Conservation (phyloP, 352 stramenopile genomes). For the Phytophthora foliorum region DNA sequence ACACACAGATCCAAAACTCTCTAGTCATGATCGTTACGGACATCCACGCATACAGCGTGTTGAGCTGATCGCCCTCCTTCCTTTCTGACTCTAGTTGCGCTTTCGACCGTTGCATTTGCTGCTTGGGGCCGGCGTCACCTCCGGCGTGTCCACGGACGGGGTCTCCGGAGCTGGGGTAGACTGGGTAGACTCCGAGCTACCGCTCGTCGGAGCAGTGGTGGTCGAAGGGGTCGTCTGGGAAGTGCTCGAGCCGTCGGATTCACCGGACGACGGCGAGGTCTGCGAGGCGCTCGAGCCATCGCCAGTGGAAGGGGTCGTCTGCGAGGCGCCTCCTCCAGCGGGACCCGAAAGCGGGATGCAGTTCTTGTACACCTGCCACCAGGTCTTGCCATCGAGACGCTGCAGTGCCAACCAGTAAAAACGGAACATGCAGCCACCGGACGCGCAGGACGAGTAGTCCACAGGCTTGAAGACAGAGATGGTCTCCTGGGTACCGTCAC, state of each 20-base stretch:
- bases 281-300: slow-evolving; percentile 19
- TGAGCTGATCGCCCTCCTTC: slow-evolving; percentile 15
- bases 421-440: slow-evolving; percentile 41
- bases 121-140: slow-evolving; percentile 25
- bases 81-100: slow-evolving; percentile 22
- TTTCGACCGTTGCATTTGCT: slow-evolving; percentile 36
- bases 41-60: slow-evolving; percentile 20
- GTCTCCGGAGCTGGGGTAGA: slow-evolving; percentile 11
- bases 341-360: slow-evolving; percentile 44
- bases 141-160: slow-evolving; percentile 19
- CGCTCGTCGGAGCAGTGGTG: slow-evolving; percentile 9
- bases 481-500: slow-evolving; percentile 31
- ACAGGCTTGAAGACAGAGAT: slow-evolving; percentile 43
- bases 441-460: slow-evolving; percentile 49
- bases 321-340: slow-evolving; percentile 16
- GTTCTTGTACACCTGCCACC: slow-evolving; percentile 61
- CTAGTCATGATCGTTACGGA: slow-evolving; percentile 6
- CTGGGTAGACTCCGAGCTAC: slow-evolving; percentile 15
- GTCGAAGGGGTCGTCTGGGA: slow-evolving; percentile 4
- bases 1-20: slow-evolving; percentile 9
- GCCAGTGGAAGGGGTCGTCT: slow-evolving; percentile 25
- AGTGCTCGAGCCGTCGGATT: background rate
- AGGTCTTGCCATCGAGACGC: slow-evolving; percentile 26
- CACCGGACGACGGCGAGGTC: slow-evolving; percentile 7
- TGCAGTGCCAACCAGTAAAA: slow-evolving; percentile 64